Conservation (phyloP, 352 stramenopile species). For the Phytophthora podocarpi region DNA sequence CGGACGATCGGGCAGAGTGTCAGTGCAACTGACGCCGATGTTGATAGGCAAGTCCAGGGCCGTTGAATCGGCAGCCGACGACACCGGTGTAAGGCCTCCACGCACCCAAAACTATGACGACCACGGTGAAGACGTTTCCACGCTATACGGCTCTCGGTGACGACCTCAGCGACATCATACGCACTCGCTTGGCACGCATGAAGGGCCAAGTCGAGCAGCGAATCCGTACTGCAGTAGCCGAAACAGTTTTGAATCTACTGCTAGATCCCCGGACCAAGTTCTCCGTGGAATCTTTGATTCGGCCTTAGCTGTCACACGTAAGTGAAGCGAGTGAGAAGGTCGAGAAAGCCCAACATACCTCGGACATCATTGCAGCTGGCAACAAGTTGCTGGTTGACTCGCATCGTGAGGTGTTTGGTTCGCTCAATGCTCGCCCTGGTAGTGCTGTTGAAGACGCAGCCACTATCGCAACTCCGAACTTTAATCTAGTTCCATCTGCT, state of each 20-base stretch:
- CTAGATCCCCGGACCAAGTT: constrained; percentile 7
- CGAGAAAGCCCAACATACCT: no score
- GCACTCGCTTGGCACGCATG: neutral
- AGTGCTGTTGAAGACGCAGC: neutral
- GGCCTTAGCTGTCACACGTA: no score
- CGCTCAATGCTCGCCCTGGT: neutral
- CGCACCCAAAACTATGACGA: neutral
- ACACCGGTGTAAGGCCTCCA: constrained; percentile 2
- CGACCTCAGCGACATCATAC: neutral
- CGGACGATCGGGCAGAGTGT: no score
- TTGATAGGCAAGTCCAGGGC: no score
- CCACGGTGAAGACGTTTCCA: neutral
- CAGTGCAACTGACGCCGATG: no score
- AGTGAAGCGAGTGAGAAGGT: no score
- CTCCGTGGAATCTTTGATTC: no score
- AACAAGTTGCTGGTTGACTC: neutral
- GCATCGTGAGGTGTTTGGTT: constrained; percentile 4
- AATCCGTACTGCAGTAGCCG: neutral
- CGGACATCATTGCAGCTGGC: neutral
- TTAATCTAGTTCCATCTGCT: neutral
- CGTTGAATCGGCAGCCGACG: no score
- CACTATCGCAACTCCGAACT: neutral
- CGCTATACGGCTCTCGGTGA: no score
- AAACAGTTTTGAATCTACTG: neutral
- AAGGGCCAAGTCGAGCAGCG: neutral